Base-by-base conservation (phyloP, 2,329 filamentous ascomycete species). In the Beauveria varroae region DNA sequence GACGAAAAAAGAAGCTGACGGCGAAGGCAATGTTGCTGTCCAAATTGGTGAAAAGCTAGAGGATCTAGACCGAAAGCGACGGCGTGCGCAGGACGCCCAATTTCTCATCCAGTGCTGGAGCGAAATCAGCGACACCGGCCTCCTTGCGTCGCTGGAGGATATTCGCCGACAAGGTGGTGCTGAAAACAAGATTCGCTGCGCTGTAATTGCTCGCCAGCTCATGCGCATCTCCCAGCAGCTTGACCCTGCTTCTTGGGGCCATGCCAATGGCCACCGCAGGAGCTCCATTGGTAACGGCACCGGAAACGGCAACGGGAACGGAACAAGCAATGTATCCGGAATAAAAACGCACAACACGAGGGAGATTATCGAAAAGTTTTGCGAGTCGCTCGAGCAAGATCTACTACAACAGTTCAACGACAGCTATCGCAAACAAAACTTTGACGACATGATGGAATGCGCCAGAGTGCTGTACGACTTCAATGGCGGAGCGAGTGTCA, bases 101-200 rank as follows among this genome's bases (percentile, higher is more conserved):
- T 98, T 98, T 72, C 76, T 99, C 63, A 92, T 99, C 65, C 90
- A 96, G 72, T 99, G 95, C 77, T 99, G 95, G 93, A 86, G 91
- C 46, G 93, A 98, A 70, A 91, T 99, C 67, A 93, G 88, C 74
- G 93, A 96, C 69, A 88, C 88, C 9, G 95, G 95, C 3, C 87
- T 95, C 67, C 81, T 98, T 61, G 88, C 89, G 9, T 87, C 89
- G n/a, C 76, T 99, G 53, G 91, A 98, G 73, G 92, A 96, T 65
- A 87, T 98, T 63, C 85, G 93, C 69, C 84, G 90, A 65, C 89
- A 92, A 66, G 91, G 91, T 1, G 89, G 89, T 28, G 89, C 90
- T 12, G 93, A 96, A 67, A 93, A 93, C 72, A 98, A 96, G 73
- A 91, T 99, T 51, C 86, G 92, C 63, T 97, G 93, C 68, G 95